These are phyloP conservation scores for Hericium erinaceus DNA, from an alignment of 768 basidiomycete genomes.

Conservation along the genomic window DNA sequence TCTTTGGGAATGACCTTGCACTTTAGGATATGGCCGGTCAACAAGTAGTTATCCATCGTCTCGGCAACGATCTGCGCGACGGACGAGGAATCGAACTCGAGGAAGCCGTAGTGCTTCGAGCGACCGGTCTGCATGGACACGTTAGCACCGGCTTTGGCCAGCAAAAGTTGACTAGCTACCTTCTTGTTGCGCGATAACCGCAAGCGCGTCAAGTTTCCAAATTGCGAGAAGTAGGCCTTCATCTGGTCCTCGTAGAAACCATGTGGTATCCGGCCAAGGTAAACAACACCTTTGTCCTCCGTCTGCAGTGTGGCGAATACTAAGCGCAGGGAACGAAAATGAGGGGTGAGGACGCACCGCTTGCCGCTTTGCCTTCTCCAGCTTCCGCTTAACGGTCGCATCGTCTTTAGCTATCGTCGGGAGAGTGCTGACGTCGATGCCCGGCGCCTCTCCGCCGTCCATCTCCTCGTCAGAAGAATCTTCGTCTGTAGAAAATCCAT, in stretches of 20 bases:
- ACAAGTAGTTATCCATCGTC: constrained; percentile 98
- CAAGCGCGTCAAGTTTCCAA: constrained; percentile 81
- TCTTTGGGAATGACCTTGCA: constrained; percentile 89
- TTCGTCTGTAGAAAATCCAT: constrained; percentile 72
- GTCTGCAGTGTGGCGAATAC: constrained; percentile 34
- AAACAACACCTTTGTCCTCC: constrained; percentile 75
- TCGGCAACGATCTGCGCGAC: constrained; percentile 95
- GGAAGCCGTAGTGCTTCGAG: constrained; percentile 95
- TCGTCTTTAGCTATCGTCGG: constrained; percentile 90
- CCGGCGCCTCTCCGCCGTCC: constrained; percentile 40
- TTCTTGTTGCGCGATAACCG: constrained; percentile 91
- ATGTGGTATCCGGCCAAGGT: constrained; percentile 86
- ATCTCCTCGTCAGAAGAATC: constrained; percentile 73
- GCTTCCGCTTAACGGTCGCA: constrained; percentile 52
- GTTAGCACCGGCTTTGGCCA: not conserved
- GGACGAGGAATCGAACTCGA: constrained; percentile 84
- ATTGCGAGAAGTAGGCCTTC: constrained; percentile 88
- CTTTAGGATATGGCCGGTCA: constrained; percentile 87
- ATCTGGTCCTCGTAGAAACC: constrained; percentile 97
- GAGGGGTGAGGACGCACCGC: constrained; percentile 39
- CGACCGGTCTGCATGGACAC: constrained; percentile 63
- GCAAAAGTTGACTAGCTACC: constrained; percentile 29
- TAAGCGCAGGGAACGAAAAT: not conserved
- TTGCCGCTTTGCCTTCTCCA: constrained; percentile 47
- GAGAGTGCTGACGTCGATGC: constrained; percentile 60